These are phyloP conservation scores for Pelargonium exstipulatum DNA, from an alignment of 441 rosid genomes.

Conservation along the genomic window DNA sequence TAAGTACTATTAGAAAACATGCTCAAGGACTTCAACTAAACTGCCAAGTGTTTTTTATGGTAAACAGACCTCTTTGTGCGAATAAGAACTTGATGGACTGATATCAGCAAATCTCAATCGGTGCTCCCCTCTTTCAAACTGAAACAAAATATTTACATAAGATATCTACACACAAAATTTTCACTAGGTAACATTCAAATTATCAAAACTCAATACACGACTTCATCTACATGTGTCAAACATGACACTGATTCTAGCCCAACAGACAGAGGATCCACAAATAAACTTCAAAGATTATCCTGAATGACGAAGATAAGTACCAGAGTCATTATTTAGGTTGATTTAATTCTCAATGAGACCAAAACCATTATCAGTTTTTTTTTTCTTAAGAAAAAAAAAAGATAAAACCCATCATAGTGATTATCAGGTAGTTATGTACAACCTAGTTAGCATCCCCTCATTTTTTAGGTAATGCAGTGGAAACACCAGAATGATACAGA, in stretches of 20 bases:
- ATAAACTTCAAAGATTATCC: background rate
- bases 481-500: too few relatives aligned
- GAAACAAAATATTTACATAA: conserved; percentile 34
- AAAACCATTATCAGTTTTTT: too few relatives aligned
- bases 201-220: background rate
- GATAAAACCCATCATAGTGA: background rate
- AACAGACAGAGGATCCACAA: background rate
- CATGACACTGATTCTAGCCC: background rate
- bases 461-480: too few relatives aligned
- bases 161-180: conserved; percentile 11
- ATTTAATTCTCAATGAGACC: background rate
- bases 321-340: background rate
- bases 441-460: background rate
- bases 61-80: conserved; percentile 71
- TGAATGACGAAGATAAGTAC: background rate
- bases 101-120: conserved; percentile 70
- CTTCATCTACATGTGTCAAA: conserved; percentile 2
- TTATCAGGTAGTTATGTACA: background rate
- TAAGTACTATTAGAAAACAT: background rate
- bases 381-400: too few relatives aligned
- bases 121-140: conserved; percentile 79
- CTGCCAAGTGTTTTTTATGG: conserved; percentile 10
- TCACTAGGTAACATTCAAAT: background rate
- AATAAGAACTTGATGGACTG: conserved; percentile 75
- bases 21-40: conserved; percentile 10